Base-by-base conservation (phyloP, 2,329 filamentous ascomycete species). In the Metarhizium anisopliae region DNA sequence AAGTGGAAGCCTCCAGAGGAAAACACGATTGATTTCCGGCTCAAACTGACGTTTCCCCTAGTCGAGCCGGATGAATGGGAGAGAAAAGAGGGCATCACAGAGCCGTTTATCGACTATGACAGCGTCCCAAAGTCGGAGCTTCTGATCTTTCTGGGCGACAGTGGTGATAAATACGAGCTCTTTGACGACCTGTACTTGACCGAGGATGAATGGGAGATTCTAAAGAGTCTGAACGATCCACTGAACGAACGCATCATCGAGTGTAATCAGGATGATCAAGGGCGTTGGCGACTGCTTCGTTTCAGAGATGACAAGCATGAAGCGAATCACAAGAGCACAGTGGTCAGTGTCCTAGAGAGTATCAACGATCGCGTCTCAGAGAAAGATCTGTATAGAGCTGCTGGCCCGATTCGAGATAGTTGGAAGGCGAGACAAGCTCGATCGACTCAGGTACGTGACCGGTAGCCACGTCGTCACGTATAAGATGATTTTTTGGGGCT, bases 1-100 rank as follows among this genome's bases (percentile, higher is more conserved):
- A 99, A 99, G 71, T 99, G 94, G 94, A 99, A 99, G 73, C 91
- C 93, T 0, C 90, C 90, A 4, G 80, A 89, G 61, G 94, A 99
- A 70, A 99, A 99, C 74, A 95, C 91, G 0, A 84, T 99, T 62
- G 94, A 99, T 69, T 96, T 96, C 70, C 82, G 87, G 47, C 79
- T 97, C 63, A 82, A 82, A 53, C 79, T 99, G 47, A 77, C 81
- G 13, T 97, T 96, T 65, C 87, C 88, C 0, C 67, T 77, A 0
- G 76, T 87, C n/a, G 80, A 89, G 57, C 86, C 87, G 1, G 82
- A 86, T 64, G 80, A 82, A 14, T 72, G 77, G 16, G 87, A 94
- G 63, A 81, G 82, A 50, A 81, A 83, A 38, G 86, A 89, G 18
- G 86, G 85, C 18, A 70, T 81, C 40, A 79, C 78, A 0, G 77